phyloP scores from a whole-genome alignment of 345 rosid species.

The Hypericum androsaemum region DNA sequence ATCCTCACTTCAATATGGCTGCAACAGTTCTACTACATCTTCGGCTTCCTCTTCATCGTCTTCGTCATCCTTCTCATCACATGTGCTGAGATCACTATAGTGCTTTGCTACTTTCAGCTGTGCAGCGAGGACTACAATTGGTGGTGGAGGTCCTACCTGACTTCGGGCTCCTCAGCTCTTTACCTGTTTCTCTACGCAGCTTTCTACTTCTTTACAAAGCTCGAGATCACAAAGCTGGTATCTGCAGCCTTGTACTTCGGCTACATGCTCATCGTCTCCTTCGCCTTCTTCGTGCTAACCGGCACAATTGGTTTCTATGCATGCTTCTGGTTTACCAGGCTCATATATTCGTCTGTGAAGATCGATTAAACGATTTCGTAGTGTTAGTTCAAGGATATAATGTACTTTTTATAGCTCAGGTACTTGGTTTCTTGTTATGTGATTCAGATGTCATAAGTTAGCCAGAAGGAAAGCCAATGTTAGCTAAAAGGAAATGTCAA shows the following conservation, averaged over 20 bases:
- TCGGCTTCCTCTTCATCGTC: constrained; percentile 83
- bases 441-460: too few relatives aligned
- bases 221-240: constrained; percentile 73
- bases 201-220: constrained; percentile 87
- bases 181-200: constrained; percentile 81
- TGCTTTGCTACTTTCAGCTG: constrained; percentile 89
- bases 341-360: constrained; percentile 79
- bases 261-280: constrained; percentile 71
- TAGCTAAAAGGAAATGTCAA: too few relatives aligned
- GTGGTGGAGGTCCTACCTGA: constrained; percentile 98
- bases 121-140: constrained; percentile 89
- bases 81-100: constrained; percentile 82
- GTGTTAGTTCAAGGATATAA: too few relatives aligned
- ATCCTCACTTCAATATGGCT: constrained; percentile 89
- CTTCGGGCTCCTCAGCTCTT: constrained; percentile 78
- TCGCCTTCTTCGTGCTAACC: constrained; percentile 72
- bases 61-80: constrained; percentile 67
- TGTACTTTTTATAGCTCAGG: too few relatives aligned
- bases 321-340: constrained; percentile 88
- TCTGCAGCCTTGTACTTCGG: constrained; percentile 79
- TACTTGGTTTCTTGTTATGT: too few relatives aligned
- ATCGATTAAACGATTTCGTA: constrained; percentile 35
- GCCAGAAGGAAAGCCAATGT: too few relatives aligned
- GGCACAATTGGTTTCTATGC: constrained; percentile 85
- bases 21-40: constrained; percentile 86